A percentile compares a stretch with the other conserved stretches of the same genome.
Evolutionary conservation across 441 rosid species (phyloP).

Genomic region (Metrosideros polymorpha): DNA sequence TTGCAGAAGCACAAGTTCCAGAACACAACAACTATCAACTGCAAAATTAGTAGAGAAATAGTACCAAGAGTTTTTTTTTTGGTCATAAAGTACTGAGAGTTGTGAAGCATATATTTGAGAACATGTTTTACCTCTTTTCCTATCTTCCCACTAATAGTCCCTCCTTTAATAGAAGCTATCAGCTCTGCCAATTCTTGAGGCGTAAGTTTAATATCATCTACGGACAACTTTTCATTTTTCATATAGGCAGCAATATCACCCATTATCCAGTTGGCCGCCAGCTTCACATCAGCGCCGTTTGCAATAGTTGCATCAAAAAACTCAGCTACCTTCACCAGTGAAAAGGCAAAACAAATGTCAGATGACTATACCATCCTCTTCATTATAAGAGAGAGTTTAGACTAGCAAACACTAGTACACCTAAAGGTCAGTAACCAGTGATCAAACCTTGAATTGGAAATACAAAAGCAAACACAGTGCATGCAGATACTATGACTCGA

Average conservation of each 20-base stretch:
- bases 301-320: conserved; percentile 74
- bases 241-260: conserved; percentile 83
- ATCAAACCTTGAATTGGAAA: background rate
- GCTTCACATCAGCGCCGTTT: conserved; percentile 77
- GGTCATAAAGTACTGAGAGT: background rate
- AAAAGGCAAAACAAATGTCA: background rate
- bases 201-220: conserved; percentile 61
- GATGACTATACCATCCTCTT: background rate
- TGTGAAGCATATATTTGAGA: background rate
- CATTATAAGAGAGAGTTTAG: background rate
- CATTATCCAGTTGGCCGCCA: conserved; percentile 88
- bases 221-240: conserved; percentile 73
- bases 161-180: conserved; percentile 72
- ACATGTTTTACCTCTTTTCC: conserved; percentile 63
- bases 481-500: background rate
- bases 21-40: background rate
- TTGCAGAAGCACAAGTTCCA: background rate
- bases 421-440: background rate
- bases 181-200: conserved; percentile 76
- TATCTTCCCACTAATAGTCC: conserved; percentile 90
- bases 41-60: background rate
- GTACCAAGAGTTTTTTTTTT: no score
- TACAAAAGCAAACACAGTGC: background rate
- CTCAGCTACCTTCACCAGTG: conserved; percentile 53
- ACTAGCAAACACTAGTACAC: background rate